Evolutionary conservation across 2,329 filamentous ascomycete genomes (phyloP), one percentile per base, ranked within the genome.

Genomic region (Colletotrichum salicis): DNA sequence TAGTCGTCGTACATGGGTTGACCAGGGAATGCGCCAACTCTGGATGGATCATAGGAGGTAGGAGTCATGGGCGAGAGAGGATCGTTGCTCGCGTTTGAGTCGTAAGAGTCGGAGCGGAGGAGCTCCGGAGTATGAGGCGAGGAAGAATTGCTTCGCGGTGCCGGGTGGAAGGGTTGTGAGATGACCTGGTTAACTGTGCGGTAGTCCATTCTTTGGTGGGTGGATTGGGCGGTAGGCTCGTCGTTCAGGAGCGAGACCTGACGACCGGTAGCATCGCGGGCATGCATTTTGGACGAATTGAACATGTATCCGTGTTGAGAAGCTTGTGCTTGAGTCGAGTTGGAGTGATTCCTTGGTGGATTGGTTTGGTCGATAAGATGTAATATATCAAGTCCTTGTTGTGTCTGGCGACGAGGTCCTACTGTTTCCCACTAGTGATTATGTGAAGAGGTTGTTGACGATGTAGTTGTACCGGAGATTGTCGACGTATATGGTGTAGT

Each of bases 161-260:
- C 77, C 22, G 77, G 75, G 70, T 81, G 77, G 75, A 83, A 83
- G 19, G 80, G 76, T 57, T 77, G 79, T 33, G 77, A 75, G 58
- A 79, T 71, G 57, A 76, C 73, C 65, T 82, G 81, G 76, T 77
- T 80, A 59, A 82, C 76, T 8, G 79, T 75, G 70, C 79, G 78
- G 72, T 82, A 85, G 76, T 79, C 78, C 6, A 65, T 64, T 64
- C 72, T 71, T 58, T 75, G 72, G 51, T 74, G 71, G 35, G 56
- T 51, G 54, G 74, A 31, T 27, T 57, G 67, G 11, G 22, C 45
- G 55, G 33, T 27, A 13, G 70, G 78, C 59, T 89, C 87, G 74
- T 90, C 88, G 78, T 91, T 91, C 51, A 91, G 83, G 11, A 91
- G 83, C 63, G 89, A 91, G 77, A 91, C 86, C 79, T 85, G 83